These are phyloP conservation scores for Alternaria sp. DNA, from an alignment of 2,329 filamentous ascomycete genomes.

Conservation along the genomic window DNA sequence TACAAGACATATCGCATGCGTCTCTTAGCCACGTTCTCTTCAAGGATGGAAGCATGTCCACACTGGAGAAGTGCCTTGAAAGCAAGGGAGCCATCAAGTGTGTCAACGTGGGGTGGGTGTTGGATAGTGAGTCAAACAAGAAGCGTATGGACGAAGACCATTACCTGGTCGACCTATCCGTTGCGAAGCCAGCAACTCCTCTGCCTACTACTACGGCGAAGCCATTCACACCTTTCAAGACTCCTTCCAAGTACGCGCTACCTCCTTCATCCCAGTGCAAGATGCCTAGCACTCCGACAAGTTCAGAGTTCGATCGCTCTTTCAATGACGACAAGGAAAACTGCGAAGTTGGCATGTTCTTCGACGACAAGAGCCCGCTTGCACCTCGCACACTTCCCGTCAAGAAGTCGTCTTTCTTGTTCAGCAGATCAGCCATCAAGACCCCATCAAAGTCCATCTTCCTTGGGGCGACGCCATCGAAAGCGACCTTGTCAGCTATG, in stretches of 20 bases:
- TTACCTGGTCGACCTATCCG: constrained; percentile 41
- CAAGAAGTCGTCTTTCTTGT: constrained; percentile 32
- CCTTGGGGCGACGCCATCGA: constrained; percentile 33
- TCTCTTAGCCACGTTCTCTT: constrained; percentile 89
- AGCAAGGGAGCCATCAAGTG: constrained; percentile 78
- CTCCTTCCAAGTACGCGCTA: constrained; percentile 37
- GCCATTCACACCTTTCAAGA: constrained; percentile 40
- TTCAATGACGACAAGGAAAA: constrained; percentile 42
- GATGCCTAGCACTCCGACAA: constrained; percentile 35
- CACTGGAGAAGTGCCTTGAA: constrained; percentile 79
- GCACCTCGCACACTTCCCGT: constrained; percentile 45
- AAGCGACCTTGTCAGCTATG: constrained; percentile 21
- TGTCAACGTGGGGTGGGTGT: constrained; percentile 86
- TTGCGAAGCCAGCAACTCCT: constrained; percentile 29
- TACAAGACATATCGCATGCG: constrained; percentile 70
- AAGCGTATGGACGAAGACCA: constrained; percentile 41
- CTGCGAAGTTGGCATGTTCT: constrained; percentile 44
- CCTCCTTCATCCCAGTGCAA: constrained; percentile 29
- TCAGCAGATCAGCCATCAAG: constrained; percentile 54
- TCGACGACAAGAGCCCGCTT: constrained; percentile 53
- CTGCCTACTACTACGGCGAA: constrained; percentile 24
- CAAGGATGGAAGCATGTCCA: constrained; percentile 83
- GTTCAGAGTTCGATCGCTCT: constrained; percentile 38
- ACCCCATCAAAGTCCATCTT: constrained; percentile 60
- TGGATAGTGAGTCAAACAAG: constrained; percentile 62